These are phyloP conservation scores for Alternaria longipes DNA, from an alignment of 2,329 filamentous ascomycete genomes.

Conservation along the genomic window DNA sequence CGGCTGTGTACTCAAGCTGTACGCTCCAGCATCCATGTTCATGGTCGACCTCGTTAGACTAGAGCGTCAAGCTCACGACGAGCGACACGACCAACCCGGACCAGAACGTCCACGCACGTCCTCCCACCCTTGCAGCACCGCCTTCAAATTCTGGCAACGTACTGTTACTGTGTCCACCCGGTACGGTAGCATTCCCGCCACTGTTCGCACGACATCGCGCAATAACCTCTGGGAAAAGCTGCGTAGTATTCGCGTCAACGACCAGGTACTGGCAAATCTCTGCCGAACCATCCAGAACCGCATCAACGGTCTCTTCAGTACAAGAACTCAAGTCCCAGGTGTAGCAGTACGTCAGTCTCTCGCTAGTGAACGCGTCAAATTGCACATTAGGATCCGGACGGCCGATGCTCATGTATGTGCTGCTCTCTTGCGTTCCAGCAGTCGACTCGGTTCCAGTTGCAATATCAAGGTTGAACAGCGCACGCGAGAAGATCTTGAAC, in stretches of 20 bases:
- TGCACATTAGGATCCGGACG: conserved; percentile 25
- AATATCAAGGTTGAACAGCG: conserved; percentile 56
- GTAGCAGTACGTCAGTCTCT: conserved; percentile 26
- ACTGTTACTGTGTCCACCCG: background rate
- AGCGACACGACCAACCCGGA: background rate
- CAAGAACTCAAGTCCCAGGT: conserved; percentile 27
- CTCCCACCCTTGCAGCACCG: background rate
- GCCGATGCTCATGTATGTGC: conserved; percentile 23
- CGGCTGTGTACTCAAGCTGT: background rate
- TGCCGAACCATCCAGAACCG: conserved; percentile 22
- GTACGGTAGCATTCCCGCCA: conserved; percentile 7
- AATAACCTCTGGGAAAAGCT: conserved; percentile 30
- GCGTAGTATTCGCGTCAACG: conserved; percentile 30
- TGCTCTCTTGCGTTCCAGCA: conserved; percentile 6
- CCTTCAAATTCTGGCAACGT: conserved; percentile 20
- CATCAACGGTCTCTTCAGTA: conserved; percentile 22
- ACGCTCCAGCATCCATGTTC: background rate
- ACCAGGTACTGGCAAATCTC: conserved; percentile 31
- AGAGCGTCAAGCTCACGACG: background rate
- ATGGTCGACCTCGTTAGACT: rapidly evolving
- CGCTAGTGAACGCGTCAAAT: conserved; percentile 14
- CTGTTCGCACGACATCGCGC: conserved; percentile 19
- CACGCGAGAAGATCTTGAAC: conserved; percentile 61
- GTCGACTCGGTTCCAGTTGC: conserved; percentile 52
- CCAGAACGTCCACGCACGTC: background rate